A percentile compares a stretch with the other conserved stretches of the same genome.
phyloP scores from a whole-genome alignment of 331 rosid genomes.

The Telfairia occidentalis region DNA sequence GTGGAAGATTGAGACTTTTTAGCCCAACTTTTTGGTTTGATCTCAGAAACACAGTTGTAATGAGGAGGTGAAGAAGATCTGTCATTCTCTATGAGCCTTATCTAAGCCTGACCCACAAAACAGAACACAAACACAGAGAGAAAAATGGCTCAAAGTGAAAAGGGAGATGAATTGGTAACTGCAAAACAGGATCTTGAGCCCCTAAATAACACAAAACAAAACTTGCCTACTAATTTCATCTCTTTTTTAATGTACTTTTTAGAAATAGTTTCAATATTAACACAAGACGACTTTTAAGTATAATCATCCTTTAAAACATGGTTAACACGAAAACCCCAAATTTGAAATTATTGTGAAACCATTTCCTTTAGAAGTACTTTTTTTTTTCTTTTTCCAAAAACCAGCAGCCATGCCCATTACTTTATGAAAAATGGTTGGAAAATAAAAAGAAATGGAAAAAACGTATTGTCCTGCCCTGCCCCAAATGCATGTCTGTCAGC shows the following conservation, averaged over 20 bases:
- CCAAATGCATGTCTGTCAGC: not conserved
- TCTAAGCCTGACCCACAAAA: slow-evolving; percentile 19
- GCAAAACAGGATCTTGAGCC: slow-evolving; percentile 44
- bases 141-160: slow-evolving; percentile 16
- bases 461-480: not conserved
- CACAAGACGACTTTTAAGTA: too few relatives aligned
- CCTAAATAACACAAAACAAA: slow-evolving; percentile 25
- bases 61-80: slow-evolving; percentile 8
- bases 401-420: not conserved
- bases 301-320: not conserved
- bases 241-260: not conserved
- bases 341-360: not conserved
- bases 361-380: not conserved
- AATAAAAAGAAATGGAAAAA: not conserved
- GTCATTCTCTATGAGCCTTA: slow-evolving; percentile 10
- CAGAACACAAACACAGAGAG: not conserved
- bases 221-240: not conserved
- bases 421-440: not conserved
- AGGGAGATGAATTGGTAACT: slow-evolving; percentile 22
- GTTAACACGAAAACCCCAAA: not conserved
- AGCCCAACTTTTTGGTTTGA: slow-evolving; percentile 6
- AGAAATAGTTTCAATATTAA: not conserved
- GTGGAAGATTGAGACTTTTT: not conserved
- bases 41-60: not conserved
- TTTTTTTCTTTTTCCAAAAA: not conserved